Percentiles rank a stretch among this genome's conserved stretches.
phyloP scores from a whole-genome alignment of 73 alveolate species.

The Urostyla sp. region DNA sequence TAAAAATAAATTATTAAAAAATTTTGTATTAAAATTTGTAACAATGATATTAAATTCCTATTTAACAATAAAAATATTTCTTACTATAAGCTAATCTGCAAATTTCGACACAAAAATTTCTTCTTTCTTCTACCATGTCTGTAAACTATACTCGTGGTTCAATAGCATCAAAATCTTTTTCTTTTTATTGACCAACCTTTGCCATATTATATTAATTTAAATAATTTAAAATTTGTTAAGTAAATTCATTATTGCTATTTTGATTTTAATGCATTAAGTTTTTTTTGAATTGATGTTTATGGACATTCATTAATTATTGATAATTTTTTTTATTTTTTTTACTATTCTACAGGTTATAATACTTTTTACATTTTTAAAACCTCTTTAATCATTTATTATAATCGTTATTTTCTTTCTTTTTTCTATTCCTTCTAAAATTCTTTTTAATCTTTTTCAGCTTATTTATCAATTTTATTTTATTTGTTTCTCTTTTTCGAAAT shows the following conservation, averaged over 20 bases:
- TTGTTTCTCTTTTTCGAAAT: background rate
- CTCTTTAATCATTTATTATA: background rate
- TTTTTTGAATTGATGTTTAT: background rate
- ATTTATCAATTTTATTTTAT: background rate
- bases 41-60: background rate
- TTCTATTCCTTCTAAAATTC: background rate
- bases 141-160: slow-evolving; percentile 57
- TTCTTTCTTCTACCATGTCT: slow-evolving; percentile 59
- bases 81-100: slow-evolving; percentile 62
- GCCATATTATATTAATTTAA: slow-evolving; percentile 42
- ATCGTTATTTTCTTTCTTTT: background rate
- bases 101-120: background rate
- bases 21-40: background rate
- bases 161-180: slow-evolving; percentile 67
- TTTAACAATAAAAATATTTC: background rate
- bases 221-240: background rate
- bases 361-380: background rate
- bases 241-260: background rate
- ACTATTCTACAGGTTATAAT: too few relatives aligned
- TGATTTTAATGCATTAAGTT: background rate
- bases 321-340: too few relatives aligned
- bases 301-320: background rate
- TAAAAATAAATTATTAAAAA: background rate
- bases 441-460: background rate
- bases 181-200: slow-evolving; percentile 54